Evolutionary conservation across 1,284 basidiomycete genomes (phyloP), one percentile per base, ranked within the genome.

Genomic region (Leccinum laetum): DNA sequence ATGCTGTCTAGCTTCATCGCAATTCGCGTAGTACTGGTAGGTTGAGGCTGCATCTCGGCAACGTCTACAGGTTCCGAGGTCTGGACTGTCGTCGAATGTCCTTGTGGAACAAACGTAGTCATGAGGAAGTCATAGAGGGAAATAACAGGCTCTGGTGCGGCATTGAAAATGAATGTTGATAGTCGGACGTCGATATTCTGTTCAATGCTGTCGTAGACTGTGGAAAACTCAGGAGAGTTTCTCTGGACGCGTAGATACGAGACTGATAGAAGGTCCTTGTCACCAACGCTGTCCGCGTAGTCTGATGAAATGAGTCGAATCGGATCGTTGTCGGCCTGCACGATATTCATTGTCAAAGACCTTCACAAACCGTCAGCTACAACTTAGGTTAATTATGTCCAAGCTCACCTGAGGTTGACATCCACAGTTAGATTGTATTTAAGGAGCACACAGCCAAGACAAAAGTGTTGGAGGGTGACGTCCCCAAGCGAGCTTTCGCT

Each of bases 91-190:
- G 35, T 62, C 35, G 60, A 58, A 56, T 64, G 67, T 67, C n/a
- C 76, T 69, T 66, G 79, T 5, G 92, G 87, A 14, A 95, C 92
- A 77, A 98, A 98, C 0, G 96, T 98, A 6, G 94, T 93, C 92
- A 99, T 98, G 78, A 99, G 90, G 81, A 98, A 99, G 79, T 99
- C 96, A 78, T 99, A 99, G 10, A 99, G 80, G 2, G 91, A 86
- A 52, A 99, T 82, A 58, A 99, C 91, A 18, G 97, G 96, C 73
- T 96, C 95, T 2, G 98, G 95, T 4, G 93, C 93, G 2, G 94
- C 89, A 66, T 91, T 89, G 78, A 99, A 90, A 68, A 96, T 87
- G 79, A 99, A 92, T 0, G 98, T 99, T 4, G 97, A 98, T 56
- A 99, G 83, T 71, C 91, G 90, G 66, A 96, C 87, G 72, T 96